Percentiles rank a stretch among this genome's conserved stretches.
phyloP scores from a whole-genome alignment of 345 rosid genomes.

The Pugionium dolabratum region DNA sequence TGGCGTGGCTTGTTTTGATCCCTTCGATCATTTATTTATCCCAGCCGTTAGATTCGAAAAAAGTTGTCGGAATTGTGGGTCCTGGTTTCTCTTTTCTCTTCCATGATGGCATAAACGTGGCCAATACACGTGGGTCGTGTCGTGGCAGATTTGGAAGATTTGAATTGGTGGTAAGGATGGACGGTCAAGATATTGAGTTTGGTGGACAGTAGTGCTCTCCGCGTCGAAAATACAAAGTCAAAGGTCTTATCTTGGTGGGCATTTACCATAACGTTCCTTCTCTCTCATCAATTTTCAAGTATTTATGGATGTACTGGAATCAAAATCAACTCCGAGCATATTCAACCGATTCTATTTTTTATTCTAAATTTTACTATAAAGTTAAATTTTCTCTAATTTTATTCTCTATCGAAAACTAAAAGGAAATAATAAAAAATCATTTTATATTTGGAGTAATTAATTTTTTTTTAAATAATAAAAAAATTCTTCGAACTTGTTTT shows the following conservation, averaged over 20 bases:
- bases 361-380: too few relatives aligned
- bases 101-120: conserved; percentile 43
- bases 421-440: too few relatives aligned
- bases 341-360: too few relatives aligned
- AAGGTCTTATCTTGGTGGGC: conserved; percentile 13
- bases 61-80: conserved; percentile 27
- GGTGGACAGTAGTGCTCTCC: conserved; percentile 39
- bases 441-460: too few relatives aligned
- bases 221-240: conserved; percentile 42
- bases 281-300: neutral
- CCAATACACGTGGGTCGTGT: conserved; percentile 41
- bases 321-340: neutral
- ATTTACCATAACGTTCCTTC: conserved; percentile 26
- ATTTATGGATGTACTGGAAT: neutral
- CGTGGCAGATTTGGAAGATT: conserved; percentile 36
- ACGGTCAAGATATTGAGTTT: conserved; percentile 32
- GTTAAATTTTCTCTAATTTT: too few relatives aligned
- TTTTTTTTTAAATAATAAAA: too few relatives aligned
- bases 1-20: conserved; percentile 21
- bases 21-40: conserved; percentile 34
- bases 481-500: too few relatives aligned
- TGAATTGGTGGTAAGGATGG: conserved; percentile 27
- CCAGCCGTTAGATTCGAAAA: conserved; percentile 41
- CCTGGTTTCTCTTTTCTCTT: conserved; percentile 1
- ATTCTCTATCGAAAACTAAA: too few relatives aligned